Percentiles rank a stretch among this genome's conserved stretches.
Evolutionary conservation across 441 rosid genomes (phyloP).

Genomic region (Codiaeum variegatum): DNA sequence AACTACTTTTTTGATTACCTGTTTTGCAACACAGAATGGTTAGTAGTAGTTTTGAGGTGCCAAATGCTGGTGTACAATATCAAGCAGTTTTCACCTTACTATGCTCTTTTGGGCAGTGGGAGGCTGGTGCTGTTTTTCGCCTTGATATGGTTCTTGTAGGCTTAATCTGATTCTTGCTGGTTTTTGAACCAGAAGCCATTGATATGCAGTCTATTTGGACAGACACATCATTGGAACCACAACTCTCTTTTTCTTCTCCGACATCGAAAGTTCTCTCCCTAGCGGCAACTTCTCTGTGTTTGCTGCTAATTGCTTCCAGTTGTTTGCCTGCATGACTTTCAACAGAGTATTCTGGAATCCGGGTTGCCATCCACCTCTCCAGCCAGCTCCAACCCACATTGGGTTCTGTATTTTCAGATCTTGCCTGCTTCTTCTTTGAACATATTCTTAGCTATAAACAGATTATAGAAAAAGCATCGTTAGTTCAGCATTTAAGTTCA

Average conservation of each 20-base stretch:
- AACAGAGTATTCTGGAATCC: constrained; percentile 43
- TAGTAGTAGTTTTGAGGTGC: background rate
- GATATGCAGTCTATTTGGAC: constrained; percentile 41
- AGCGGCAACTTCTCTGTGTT: constrained; percentile 21
- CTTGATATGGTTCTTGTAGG: constrained; percentile 39
- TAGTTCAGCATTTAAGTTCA: background rate
- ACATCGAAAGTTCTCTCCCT: constrained; percentile 30
- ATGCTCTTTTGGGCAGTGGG: constrained; percentile 35
- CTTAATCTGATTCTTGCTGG: constrained; percentile 29
- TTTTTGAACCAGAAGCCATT: constrained; percentile 22
- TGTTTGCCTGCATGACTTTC: constrained; percentile 31
- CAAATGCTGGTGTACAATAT: background rate
- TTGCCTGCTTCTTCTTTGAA: constrained; percentile 53
- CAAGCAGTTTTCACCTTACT: constrained; percentile 34
- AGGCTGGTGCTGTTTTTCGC: constrained; percentile 43
- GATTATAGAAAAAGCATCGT: background rate
- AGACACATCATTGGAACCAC: constrained; percentile 71
- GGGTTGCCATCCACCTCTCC: constrained; percentile 90
- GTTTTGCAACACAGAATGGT: constrained; percentile 1
- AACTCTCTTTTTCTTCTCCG: constrained; percentile 73
- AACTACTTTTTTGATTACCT: constrained; percentile 40
- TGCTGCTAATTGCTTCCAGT: constrained; percentile 25
- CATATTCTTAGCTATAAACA: constrained; percentile 55
- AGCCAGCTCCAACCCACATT: constrained; percentile 82
- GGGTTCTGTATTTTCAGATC: constrained; percentile 35